Conservation (phyloP, 2,329 filamentous ascomycete genomes). For the Penicillium sp. region DNA sequence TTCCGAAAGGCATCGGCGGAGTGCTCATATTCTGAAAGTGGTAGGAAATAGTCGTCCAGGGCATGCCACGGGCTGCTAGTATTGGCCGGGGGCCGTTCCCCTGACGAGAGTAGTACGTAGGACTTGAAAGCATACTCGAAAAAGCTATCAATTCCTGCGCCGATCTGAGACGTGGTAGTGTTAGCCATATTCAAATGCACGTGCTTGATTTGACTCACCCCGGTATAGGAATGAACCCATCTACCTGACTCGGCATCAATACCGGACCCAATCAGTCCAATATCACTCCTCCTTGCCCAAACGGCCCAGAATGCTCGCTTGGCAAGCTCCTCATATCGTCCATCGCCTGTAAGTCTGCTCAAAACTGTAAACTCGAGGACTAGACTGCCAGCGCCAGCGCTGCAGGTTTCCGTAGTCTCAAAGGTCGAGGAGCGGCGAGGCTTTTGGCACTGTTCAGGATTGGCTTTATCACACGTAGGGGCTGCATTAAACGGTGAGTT, state of each 20-base stretch:
- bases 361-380: conserved; percentile 88
- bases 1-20: conserved; percentile 69
- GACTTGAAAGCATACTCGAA: conserved; percentile 97
- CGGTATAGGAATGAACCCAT: conserved; percentile 60
- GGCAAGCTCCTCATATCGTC: conserved; percentile 76
- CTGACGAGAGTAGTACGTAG: conserved; percentile 79
- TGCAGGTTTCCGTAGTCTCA: conserved; percentile 98
- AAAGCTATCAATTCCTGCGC: conserved; percentile 93
- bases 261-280: conserved; percentile 80
- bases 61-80: conserved; percentile 36
- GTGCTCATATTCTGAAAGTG: conserved; percentile 60
- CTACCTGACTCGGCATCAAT: conserved; percentile 84
- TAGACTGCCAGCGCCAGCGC: conserved; percentile 88
- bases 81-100: conserved; percentile 37
- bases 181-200: too few relatives aligned
- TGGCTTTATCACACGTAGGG: too few relatives aligned
- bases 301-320: conserved; percentile 95
- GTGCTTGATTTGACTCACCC: too few relatives aligned
- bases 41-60: conserved; percentile 58
- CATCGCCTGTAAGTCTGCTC: conserved; percentile 76
- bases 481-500: conserved; percentile 71
- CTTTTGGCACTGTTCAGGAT: conserved; percentile 35
- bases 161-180: too few relatives aligned
- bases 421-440: conserved; percentile 58
- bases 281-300: conserved; percentile 77